Evolutionary conservation across 1,139 yeast species (phyloP), one percentile per base, ranked within the genome.

Genomic region (Oligophagozyma castellii): DNA sequence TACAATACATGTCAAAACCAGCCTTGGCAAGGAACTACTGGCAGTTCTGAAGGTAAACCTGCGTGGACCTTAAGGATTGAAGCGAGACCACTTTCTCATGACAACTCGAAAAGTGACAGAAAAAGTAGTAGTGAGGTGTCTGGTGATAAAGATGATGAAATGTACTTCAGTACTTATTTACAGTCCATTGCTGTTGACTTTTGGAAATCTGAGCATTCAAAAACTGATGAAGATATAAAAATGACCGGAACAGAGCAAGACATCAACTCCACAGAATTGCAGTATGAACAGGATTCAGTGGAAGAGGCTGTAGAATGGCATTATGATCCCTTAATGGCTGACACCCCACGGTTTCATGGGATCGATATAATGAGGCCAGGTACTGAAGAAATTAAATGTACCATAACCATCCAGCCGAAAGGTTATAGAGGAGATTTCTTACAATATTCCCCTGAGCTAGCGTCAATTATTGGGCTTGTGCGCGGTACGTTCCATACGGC

Each of bases 401-500:
- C 71, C 36, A 74, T 89, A 33, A 79, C 86, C 6, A 63, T 89
- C 36, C 81, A 86, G 55, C 74, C 83, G 28, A 83, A 79, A 50
- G 80, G 75, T 39, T 63, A 58, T 35, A 72, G 93, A 39, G 64
- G 72, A 55, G 70, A 67, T 43, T 65, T 35, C n/a, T 36, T 81
- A 37, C 71, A 65, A 44, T 66, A 84, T 26, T 61, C 72, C 5
- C 70, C 75, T 12, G 73, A 70, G 19, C 64, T 89, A 55, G 63
- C 86, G 3, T 67, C 68, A 26, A 63, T 89, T 28, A 60, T 81
- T 14, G 95, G 95, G 10, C 65, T 73, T 29, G 61, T 64, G 22
- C 93, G 81, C 50, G 75, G 80, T 25, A 75, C 93, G 4, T 84
- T 84, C 50, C 89, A 89, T 35, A 95, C 81, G 34, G 77, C 92